Conservation (phyloP, 176 grass and related monocot species). For the Eleusine indica region DNA sequence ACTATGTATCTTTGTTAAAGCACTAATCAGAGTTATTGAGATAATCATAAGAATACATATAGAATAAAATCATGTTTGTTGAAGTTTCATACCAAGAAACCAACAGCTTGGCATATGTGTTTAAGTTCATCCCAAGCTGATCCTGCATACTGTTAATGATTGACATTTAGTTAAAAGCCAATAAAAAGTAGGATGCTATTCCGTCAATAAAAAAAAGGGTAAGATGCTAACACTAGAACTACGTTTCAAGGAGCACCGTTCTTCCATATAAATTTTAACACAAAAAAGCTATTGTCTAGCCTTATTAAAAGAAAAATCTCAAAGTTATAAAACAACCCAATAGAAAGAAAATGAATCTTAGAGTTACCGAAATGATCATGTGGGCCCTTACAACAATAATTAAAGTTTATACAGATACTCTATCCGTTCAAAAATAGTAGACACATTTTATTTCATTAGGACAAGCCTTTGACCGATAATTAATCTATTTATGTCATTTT, state of each 20-base stretch:
- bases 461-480: background rate
- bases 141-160: conserved; percentile 63
- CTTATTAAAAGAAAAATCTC: background rate
- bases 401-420: background rate
- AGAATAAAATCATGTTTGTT: conserved; percentile 4
- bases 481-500: background rate
- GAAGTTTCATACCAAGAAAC: conserved; percentile 79
- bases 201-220: no score
- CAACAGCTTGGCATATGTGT: conserved; percentile 87
- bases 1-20: background rate
- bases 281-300: background rate
- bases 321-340: background rate
- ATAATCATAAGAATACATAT: background rate
- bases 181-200: background rate
- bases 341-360: no score
- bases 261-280: background rate
- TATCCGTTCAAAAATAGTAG: background rate
- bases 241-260: background rate
- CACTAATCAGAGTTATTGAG: background rate
- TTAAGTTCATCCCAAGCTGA: conserved; percentile 85
- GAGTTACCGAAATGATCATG: background rate
- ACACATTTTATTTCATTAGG: background rate
- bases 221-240: background rate
- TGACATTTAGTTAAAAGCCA: conserved; percentile 30
- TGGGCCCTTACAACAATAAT: background rate